Percentiles rank a stretch among this genome's conserved stretches.
Conservation (phyloP, 768 basidiomycete genomes). For the Psilocybe tampanensis region DNA sequence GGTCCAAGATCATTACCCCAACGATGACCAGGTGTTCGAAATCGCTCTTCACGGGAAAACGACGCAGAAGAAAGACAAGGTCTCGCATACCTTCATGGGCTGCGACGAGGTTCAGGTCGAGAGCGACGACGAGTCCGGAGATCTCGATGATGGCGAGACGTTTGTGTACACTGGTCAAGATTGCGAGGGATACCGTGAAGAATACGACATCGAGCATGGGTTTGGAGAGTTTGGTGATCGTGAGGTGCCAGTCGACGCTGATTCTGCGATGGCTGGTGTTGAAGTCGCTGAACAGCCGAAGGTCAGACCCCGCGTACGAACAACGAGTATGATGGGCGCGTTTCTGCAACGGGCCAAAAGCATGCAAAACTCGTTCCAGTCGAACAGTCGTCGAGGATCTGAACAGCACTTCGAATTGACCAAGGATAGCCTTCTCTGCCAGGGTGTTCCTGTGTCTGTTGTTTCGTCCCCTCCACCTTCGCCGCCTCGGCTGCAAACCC, state of each 20-base stretch:
- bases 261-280: slow-evolving; percentile 21
- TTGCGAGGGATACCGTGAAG: slow-evolving; percentile 26
- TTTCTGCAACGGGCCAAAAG: slow-evolving; percentile 18
- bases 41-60: slow-evolving; percentile 11
- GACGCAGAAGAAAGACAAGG: slow-evolving; percentile 1
- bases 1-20: slow-evolving; percentile 18
- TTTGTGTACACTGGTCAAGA: slow-evolving; percentile 17
- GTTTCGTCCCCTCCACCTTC: not conserved
- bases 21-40: slow-evolving; percentile 23
- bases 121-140: slow-evolving; percentile 10
- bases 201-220: slow-evolving; percentile 32
- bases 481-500: slow-evolving; percentile 6
- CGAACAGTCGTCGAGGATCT: slow-evolving; percentile 1
- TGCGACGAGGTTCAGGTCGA: slow-evolving; percentile 22
- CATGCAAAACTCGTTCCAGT: slow-evolving; percentile 12
- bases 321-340: slow-evolving; percentile 35
- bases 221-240: slow-evolving; percentile 18
- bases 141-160: not conserved
- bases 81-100: slow-evolving; percentile 21
- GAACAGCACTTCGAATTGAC: slow-evolving; percentile 4
- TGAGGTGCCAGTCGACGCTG: slow-evolving; percentile 13
- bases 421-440: slow-evolving; percentile 15
- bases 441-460: slow-evolving; percentile 11
- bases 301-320: slow-evolving; percentile 33
- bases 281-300: slow-evolving; percentile 26